These are phyloP conservation scores for Lasiosphaeria ovina DNA, from an alignment of 495 filamentous ascomycete species.

Conservation along the genomic window DNA sequence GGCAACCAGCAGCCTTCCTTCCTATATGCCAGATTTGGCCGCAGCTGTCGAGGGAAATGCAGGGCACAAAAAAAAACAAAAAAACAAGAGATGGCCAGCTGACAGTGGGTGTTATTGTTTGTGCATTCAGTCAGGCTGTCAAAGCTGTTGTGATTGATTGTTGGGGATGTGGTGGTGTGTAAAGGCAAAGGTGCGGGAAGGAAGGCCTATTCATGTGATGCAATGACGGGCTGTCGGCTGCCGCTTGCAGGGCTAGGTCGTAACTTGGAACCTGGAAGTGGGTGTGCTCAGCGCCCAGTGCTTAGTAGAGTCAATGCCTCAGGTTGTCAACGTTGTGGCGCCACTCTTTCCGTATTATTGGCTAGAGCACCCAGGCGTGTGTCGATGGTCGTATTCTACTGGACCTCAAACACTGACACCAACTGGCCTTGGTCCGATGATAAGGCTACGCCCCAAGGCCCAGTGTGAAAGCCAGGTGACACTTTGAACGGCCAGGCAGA, in stretches of 20 bases:
- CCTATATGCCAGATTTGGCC: not conserved
- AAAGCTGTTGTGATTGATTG: not conserved
- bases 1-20: not conserved
- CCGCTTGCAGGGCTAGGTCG: not conserved
- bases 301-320: no score
- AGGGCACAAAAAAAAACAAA: not conserved
- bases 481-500: no score
- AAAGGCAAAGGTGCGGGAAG: not conserved
- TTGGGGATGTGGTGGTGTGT: slow-evolving; percentile 1
- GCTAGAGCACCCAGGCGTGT: slow-evolving; percentile 17
- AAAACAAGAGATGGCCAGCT: slow-evolving; percentile 2
- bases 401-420: not conserved
- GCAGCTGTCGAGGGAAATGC: not conserved
- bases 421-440: not conserved
- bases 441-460: no score
- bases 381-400: slow-evolving; percentile 8
- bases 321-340: no score
- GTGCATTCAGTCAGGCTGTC: not conserved
- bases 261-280: slow-evolving; percentile 1
- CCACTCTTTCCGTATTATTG: slow-evolving; percentile 3
- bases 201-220: slow-evolving; percentile 17
- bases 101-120: not conserved
- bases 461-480: no score
- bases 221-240: slow-evolving; percentile 4
- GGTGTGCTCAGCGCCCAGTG: slow-evolving; percentile 12